Base-by-base conservation (phyloP, 1,284 basidiomycete genomes). In the Meripilus lineatus region DNA sequence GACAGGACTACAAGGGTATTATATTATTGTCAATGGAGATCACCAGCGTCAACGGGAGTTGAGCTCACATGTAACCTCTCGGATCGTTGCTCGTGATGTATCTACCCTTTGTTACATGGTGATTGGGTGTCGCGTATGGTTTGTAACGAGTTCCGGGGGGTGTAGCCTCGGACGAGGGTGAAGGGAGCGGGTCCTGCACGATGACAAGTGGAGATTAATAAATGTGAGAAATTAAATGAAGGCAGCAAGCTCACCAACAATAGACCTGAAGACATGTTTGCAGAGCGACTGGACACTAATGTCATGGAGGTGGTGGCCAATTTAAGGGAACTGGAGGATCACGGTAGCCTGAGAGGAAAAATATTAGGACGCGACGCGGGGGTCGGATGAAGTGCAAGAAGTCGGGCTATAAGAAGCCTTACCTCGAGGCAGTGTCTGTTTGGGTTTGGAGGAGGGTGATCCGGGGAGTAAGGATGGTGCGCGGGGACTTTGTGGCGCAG, bases 11-110 rank as follows among this genome's bases (percentile, higher is more conserved):
- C 3, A 38, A 47, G 48, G 55, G 14, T 36, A 32, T 40, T 22
- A 17, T 24, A 47, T 14, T 20, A 10, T 15, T 17, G 15, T n/a
- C 17, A 22, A 14, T 35, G 39, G 6, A 1, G 22, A 13, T 30
- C 7, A 30, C 5, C 40, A 26, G 20, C 40, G 28, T n/a, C 28
- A 18, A 38, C 18, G 40, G 32, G 41, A 17, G 11, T 4, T 42
- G 17, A 6, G 74, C 65, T 52, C 44, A 89, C 86, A 90, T 89
- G 63, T 89, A 91, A n/a, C 88, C 87, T 54, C 88, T 69, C 15
- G 85, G 81, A 66, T 91, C 88, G 53, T 88, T 90, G 63, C 81
- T 85, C 14, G 89, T 91, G 57, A 89, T 89, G 60, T 91, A 91
- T 17, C 88, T 75, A 43, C 85, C 86, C 64, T 87, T 88, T 13